A percentile compares a stretch with the other conserved stretches of the same genome.
phyloP scores from a whole-genome alignment of 2,329 filamentous ascomycete genomes.

The Claviceps sp. region DNA sequence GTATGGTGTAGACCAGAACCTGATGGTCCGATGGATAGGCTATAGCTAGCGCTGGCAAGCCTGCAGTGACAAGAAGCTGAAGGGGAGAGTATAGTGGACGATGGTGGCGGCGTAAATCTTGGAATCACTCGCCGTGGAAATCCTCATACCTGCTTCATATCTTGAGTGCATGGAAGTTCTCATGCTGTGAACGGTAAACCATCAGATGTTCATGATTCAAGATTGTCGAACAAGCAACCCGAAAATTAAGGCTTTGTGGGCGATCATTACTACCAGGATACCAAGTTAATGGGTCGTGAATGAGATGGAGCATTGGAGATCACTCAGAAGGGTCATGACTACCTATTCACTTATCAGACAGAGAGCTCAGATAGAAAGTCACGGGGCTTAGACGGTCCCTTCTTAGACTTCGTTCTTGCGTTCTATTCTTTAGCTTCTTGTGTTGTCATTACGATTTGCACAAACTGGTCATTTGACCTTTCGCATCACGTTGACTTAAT shows the following conservation, averaged over 20 bases:
- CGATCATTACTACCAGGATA: background rate
- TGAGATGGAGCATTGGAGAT: background rate
- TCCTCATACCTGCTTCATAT: too few species aligned
- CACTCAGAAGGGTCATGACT: background rate
- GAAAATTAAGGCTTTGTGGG: background rate
- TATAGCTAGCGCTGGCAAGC: slow-evolving; percentile 34
- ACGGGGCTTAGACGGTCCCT: too few species aligned
- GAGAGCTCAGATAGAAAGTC: background rate
- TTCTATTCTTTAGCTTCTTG: background rate
- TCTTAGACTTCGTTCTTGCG: background rate
- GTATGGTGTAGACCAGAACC: slow-evolving; percentile 38
- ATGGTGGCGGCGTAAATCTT: background rate
- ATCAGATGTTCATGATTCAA: too few species aligned
- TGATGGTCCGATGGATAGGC: too few species aligned
- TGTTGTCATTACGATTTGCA: background rate
- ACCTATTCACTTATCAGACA: background rate
- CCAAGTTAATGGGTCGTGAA: background rate
- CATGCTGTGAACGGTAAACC: too few species aligned
- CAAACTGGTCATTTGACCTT: background rate
- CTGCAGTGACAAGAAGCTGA: background rate
- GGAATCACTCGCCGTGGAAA: too few species aligned
- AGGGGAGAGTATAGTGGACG: background rate
- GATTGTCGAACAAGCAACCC: too few species aligned
- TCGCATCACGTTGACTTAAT: background rate
- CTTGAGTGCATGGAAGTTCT: too few species aligned